Evolutionary conservation across 805 yeast species (phyloP).

Genomic region (Myxozyma geophila): DNA sequence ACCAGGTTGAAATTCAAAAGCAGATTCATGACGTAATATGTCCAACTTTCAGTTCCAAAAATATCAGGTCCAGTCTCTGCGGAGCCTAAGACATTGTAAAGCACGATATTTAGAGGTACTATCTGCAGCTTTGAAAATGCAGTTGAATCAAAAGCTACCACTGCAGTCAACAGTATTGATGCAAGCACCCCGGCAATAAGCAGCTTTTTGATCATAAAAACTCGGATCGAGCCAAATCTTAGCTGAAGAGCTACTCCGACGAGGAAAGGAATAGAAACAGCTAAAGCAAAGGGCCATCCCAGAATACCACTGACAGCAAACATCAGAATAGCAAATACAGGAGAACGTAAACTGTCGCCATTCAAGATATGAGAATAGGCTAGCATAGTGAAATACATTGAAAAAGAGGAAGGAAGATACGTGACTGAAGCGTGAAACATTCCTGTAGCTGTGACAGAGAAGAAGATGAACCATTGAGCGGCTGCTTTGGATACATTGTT

Average conservation of each 20-base stretch:
- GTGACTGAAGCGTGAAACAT: constrained; percentile 88
- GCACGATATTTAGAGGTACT: constrained; percentile 81
- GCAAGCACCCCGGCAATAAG: constrained; percentile 22
- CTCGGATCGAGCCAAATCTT: background rate
- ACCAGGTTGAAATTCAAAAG: constrained; percentile 72
- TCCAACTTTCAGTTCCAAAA: constrained; percentile 82
- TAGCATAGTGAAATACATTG: constrained; percentile 54
- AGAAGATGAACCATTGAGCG: constrained; percentile 66
- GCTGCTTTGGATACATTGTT: constrained; percentile 47
- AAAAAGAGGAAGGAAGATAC: constrained; percentile 81
- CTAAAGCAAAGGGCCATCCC: constrained; percentile 91
- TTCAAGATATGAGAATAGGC: constrained; percentile 43
- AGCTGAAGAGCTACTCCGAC: constrained; percentile 42
- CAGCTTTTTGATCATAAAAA: constrained; percentile 29
- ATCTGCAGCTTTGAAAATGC: constrained; percentile 61
- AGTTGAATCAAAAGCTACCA: constrained; percentile 58
- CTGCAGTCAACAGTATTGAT: constrained; percentile 27
- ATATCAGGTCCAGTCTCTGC: constrained; percentile 84
- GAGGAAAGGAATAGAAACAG: constrained; percentile 64
- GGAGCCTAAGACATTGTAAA: constrained; percentile 77
- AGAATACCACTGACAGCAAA: constrained; percentile 69
- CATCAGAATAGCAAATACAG: constrained; percentile 44
- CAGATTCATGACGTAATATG: constrained; percentile 71
- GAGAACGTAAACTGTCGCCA: constrained; percentile 13
- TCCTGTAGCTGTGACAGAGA: constrained; percentile 71